Evolutionary conservation across 2,329 filamentous ascomycete species (phyloP).

Genomic region (Scleromitrula shiraiana): DNA sequence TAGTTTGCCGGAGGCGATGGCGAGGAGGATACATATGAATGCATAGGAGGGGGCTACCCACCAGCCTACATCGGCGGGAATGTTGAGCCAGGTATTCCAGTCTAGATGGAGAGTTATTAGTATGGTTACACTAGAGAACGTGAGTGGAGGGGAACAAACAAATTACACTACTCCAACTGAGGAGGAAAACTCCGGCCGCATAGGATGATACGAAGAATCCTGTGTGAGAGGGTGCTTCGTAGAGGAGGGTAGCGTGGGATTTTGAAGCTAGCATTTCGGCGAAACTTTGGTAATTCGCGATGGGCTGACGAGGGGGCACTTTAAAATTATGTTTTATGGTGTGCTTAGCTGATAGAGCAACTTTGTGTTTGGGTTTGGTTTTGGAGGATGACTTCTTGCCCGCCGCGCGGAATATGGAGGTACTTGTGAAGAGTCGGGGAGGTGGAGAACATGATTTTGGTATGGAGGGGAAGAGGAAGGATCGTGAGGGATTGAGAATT

Average conservation of each 20-base stretch:
- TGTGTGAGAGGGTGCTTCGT: slow-evolving; percentile 56
- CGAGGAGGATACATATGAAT: slow-evolving; percentile 51
- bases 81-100: slow-evolving; percentile 40
- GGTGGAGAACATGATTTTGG: slow-evolving; percentile 8
- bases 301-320: not conserved
- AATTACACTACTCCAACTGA: slow-evolving; percentile 43
- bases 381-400: slow-evolving; percentile 11
- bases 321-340: not conserved
- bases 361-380: slow-evolving; percentile 1
- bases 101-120: not conserved
- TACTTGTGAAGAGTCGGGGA: slow-evolving; percentile 18
- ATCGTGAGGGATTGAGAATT: slow-evolving; percentile 11
- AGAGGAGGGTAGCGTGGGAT: slow-evolving; percentile 50
- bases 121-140: not conserved
- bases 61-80: slow-evolving; percentile 42
- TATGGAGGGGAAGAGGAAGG: slow-evolving; percentile 9
- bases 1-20: slow-evolving; percentile 51
- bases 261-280: slow-evolving; percentile 47
- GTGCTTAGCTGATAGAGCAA: not conserved
- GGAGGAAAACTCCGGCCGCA: slow-evolving; percentile 44
- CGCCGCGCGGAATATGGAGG: slow-evolving; percentile 16
- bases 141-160: slow-evolving; percentile 22
- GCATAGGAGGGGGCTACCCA: slow-evolving; percentile 53
- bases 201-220: slow-evolving; percentile 55
- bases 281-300: slow-evolving; percentile 36